These are phyloP conservation scores for Aureobasidium sp. DNA, from an alignment of 2,329 filamentous ascomycete genomes.

Conservation along the genomic window DNA sequence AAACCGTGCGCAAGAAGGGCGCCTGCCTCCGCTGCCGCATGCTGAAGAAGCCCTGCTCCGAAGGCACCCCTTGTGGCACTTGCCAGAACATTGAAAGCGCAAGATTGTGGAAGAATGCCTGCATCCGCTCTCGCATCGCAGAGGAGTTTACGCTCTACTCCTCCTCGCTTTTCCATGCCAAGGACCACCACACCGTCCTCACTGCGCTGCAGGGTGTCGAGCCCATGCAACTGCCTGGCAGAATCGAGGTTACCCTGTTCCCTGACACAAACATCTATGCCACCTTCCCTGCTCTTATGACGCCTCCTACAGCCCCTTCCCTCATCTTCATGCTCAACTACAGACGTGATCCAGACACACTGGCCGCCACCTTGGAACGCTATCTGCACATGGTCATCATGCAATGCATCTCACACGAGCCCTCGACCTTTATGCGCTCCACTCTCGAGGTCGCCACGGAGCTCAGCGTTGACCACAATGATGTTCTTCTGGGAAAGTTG, in stretches of 20 bases:
- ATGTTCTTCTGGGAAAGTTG: conserved; percentile 43
- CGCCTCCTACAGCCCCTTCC: conserved; percentile 21
- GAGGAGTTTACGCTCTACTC: conserved; percentile 54
- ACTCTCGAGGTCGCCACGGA: conserved; percentile 33
- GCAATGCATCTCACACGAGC: conserved; percentile 42
- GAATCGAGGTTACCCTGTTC: conserved; percentile 49
- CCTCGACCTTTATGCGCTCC: conserved; percentile 44
- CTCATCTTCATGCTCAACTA: conserved; percentile 12
- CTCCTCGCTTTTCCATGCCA: conserved; percentile 44
- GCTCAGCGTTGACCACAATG: conserved; percentile 22
- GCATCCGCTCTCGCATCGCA: conserved; percentile 51
- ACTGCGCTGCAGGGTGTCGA: conserved; percentile 43
- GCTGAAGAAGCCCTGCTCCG: conserved; percentile 58
- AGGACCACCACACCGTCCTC: conserved; percentile 46
- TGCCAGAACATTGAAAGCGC: conserved; percentile 55
- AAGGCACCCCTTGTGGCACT: conserved; percentile 52
- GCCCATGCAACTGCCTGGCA: conserved; percentile 43
- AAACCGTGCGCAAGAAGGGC: conserved; percentile 52
- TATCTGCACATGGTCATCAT: conserved; percentile 14
- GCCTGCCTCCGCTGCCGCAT: conserved; percentile 58
- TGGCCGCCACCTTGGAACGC: conserved; percentile 13
- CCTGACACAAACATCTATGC: conserved; percentile 32
- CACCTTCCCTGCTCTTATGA: conserved; percentile 34
- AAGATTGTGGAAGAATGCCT: conserved; percentile 54
- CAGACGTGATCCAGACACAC: conserved; percentile 3